These are phyloP conservation scores for Puccinia brachypodii DNA, from an alignment of 1,284 basidiomycete genomes.

Conservation along the genomic window DNA sequence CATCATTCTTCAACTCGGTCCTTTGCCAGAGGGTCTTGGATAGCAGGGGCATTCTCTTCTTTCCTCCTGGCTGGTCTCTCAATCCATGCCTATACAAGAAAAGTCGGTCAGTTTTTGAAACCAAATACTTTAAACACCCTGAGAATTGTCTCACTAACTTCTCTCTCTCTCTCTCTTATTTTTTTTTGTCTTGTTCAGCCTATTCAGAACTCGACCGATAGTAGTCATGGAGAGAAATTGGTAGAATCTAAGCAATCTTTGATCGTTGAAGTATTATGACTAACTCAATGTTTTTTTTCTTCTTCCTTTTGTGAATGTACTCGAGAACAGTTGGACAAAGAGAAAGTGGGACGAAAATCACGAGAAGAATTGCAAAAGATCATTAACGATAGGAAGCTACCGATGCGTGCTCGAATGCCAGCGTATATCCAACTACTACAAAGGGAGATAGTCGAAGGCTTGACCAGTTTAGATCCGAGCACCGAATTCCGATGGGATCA, in stretches of 20 bases:
- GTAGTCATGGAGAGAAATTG: conserved; percentile 17
- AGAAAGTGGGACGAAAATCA: neutral
- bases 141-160: neutral
- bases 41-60: neutral
- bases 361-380: neutral
- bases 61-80: neutral
- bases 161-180: neutral
- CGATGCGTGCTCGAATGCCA: conserved; percentile 78
- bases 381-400: conserved; percentile 50
- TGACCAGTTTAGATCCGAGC: conserved; percentile 77
- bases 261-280: neutral
- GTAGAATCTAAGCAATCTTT: neutral
- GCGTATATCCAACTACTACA: conserved; percentile 78
- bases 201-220: neutral
- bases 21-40: neutral
- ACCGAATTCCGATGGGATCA: conserved; percentile 78
- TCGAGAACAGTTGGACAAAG: neutral
- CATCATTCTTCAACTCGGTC: neutral
- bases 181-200: neutral
- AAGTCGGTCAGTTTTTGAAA: conserved; percentile 10
- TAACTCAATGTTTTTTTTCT: neutral
- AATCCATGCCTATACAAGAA: neutral
- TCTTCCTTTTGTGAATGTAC: neutral
- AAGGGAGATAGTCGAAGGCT: conserved; percentile 72
- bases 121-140: too few species aligned